Evolutionary conservation across 108 stramenopile species (phyloP).

Genomic region (Skeletonema costatum): DNA sequence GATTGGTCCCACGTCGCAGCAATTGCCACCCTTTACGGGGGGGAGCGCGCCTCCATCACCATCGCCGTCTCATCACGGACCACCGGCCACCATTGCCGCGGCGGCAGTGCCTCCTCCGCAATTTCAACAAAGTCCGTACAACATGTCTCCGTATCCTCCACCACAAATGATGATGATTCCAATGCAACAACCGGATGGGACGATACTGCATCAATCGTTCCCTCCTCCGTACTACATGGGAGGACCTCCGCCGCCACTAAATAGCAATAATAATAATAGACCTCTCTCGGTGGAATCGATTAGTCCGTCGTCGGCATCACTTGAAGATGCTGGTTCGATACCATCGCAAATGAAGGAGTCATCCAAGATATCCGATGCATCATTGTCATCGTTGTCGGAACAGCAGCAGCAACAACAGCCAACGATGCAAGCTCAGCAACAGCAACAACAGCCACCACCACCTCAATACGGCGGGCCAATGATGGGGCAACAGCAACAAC

Average conservation of each 20-base stretch:
- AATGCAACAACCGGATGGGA: conserved; percentile 7
- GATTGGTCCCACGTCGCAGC: conserved; percentile 50
- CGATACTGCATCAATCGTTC: background rate
- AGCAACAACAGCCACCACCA: background rate
- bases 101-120: background rate
- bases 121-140: conserved; percentile 23
- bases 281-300: conserved; percentile 1
- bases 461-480: background rate
- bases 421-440: background rate
- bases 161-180: conserved; percentile 13
- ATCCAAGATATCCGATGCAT: conserved; percentile 26
- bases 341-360: conserved; percentile 25
- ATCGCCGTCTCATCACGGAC: conserved; percentile 5
- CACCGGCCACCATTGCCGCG: background rate
- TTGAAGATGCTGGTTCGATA: conserved; percentile 23
- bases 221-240: conserved; percentile 8
- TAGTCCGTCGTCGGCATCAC: conserved; percentile 35
- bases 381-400: conserved; percentile 42
- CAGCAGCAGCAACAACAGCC: background rate
- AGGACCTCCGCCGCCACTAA: background rate
- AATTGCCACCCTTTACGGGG: conserved; percentile 22
- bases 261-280: background rate
- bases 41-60: background rate
- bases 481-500: background rate
- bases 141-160: conserved; percentile 20